phyloP scores from a whole-genome alignment of 1,139 yeast species.

The Sugiyamaella xylanicola region DNA sequence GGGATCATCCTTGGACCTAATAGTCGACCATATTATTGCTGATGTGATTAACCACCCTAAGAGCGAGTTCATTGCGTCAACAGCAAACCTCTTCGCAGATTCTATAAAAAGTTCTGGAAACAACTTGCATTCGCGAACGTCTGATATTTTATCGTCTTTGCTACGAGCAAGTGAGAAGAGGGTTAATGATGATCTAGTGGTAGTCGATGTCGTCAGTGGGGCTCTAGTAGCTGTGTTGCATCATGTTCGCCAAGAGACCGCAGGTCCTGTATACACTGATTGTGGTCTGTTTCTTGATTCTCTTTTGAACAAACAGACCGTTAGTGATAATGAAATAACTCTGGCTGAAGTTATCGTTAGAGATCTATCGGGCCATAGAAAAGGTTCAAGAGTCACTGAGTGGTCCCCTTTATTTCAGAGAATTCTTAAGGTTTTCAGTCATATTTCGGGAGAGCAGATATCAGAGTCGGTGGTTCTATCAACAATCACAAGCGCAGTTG shows the following conservation, averaged over 20 bases:
- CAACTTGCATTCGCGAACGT: constrained; percentile 72
- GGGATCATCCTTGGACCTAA: constrained; percentile 49
- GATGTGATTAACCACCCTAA: constrained; percentile 48
- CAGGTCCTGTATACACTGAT: constrained; percentile 46
- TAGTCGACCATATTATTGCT: constrained; percentile 56
- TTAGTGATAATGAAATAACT: constrained; percentile 7
- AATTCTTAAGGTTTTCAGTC: constrained; percentile 14
- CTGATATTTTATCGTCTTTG: constrained; percentile 47
- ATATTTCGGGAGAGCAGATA: not conserved
- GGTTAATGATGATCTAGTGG: constrained; percentile 37
- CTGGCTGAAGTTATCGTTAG: constrained; percentile 32
- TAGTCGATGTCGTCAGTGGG: constrained; percentile 27
- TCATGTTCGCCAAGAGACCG: constrained; percentile 61
- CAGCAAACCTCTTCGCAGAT: constrained; percentile 67
- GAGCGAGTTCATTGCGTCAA: constrained; percentile 55
- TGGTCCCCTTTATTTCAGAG: constrained; percentile 37
- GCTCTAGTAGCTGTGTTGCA: constrained; percentile 51
- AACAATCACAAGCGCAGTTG: constrained; percentile 6
- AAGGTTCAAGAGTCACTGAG: constrained; percentile 44
- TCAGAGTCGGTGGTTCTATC: constrained; percentile 9
- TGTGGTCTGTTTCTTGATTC: constrained; percentile 29
- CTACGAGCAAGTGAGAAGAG: constrained; percentile 22
- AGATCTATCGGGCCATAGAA: constrained; percentile 42
- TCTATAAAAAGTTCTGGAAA: constrained; percentile 73
- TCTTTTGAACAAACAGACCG: constrained; percentile 6